Percentiles rank a stretch among this genome's conserved stretches.
Evolutionary conservation across 2,329 filamentous ascomycete species (phyloP).

Genomic region (Aspergillus neotritici): DNA sequence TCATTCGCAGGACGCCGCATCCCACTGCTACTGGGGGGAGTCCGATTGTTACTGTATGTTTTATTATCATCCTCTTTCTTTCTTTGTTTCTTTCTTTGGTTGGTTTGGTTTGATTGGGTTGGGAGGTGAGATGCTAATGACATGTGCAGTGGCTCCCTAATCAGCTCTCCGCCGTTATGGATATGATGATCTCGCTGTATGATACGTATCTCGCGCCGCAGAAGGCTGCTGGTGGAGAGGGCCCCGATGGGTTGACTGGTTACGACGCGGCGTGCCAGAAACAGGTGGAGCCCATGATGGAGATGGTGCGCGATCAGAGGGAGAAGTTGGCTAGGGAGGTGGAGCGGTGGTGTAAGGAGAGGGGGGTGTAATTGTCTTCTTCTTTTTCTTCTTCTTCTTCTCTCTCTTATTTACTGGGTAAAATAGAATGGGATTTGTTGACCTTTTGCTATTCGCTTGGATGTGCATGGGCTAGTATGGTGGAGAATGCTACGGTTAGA

Average conservation of each 20-base stretch:
- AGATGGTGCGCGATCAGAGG: slow-evolving; percentile 29
- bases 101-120: not conserved
- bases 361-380: slow-evolving; percentile 30
- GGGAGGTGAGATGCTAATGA: not conserved
- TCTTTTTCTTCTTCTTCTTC: not conserved
- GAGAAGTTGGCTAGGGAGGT: slow-evolving; percentile 38
- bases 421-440: no score
- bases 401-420: no score
- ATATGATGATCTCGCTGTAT: slow-evolving; percentile 44
- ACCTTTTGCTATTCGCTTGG: no score
- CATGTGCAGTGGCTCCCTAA: slow-evolving; percentile 42
- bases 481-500: no score
- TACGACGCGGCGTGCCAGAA: slow-evolving; percentile 28
- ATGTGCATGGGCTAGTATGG: no score
- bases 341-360: slow-evolving; percentile 42
- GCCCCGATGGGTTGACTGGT: slow-evolving; percentile 18
- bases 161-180: slow-evolving; percentile 46
- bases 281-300: slow-evolving; percentile 35
- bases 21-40: slow-evolving; percentile 46
- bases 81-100: not conserved
- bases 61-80: no score
- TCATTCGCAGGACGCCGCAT: slow-evolving; percentile 42
- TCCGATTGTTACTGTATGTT: slow-evolving; percentile 43
- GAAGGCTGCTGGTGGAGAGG: slow-evolving; percentile 14
- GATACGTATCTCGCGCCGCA: slow-evolving; percentile 33